Conservation (phyloP, 768 basidiomycete species). For the Udeniomyces megalosporus region DNA sequence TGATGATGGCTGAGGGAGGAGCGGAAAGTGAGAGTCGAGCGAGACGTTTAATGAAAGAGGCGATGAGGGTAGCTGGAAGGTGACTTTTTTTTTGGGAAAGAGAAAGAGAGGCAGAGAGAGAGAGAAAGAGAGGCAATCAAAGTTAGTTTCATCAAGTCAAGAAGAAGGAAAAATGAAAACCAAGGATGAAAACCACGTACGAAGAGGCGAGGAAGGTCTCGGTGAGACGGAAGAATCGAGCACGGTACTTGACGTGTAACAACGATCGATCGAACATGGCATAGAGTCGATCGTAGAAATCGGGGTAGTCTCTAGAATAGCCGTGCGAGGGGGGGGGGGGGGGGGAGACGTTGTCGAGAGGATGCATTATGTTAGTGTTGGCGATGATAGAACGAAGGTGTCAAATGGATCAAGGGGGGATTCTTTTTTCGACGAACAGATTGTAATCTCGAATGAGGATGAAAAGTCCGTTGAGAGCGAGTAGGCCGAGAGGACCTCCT, state of each 20-base stretch:
- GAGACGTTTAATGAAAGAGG: constrained; percentile 85
- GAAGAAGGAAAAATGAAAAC: background rate
- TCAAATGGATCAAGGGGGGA: constrained; percentile 3
- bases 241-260: constrained; percentile 78
- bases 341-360: background rate
- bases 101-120: background rate
- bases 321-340: background rate
- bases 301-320: constrained; percentile 96
- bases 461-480: constrained; percentile 83
- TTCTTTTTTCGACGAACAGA: constrained; percentile 46
- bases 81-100: constrained; percentile 47
- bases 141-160: constrained; percentile 47
- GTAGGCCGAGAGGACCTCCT: constrained; percentile 67
- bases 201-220: constrained; percentile 85
- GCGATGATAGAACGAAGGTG: background rate
- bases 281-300: constrained; percentile 84
- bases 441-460: constrained; percentile 84
- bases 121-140: constrained; percentile 9
- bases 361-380: background rate
- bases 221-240: constrained; percentile 82
- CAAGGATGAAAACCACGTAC: constrained; percentile 36
- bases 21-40: constrained; percentile 67
- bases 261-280: constrained; percentile 72
- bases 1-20: constrained; percentile 76
- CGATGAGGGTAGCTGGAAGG: constrained; percentile 74